Conservation (phyloP, 2,329 filamentous ascomycete species). For the Hymenoscyphus infarciens region DNA sequence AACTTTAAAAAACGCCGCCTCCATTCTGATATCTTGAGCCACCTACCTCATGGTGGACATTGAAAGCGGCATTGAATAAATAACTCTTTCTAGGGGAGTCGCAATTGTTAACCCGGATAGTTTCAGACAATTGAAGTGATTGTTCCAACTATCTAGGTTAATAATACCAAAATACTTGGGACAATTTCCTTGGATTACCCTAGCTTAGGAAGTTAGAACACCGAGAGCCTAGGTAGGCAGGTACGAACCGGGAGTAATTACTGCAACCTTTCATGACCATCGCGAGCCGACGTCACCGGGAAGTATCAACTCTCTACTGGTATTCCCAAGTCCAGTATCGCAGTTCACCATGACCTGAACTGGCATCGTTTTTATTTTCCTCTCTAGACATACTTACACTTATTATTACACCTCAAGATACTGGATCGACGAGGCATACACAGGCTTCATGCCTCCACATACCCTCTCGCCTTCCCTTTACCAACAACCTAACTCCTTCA, state of each 20-base stretch:
- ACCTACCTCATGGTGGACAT: no score
- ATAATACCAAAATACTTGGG: no score
- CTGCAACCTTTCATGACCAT: no score
- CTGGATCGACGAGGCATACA: not conserved
- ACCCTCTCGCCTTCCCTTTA: conserved; percentile 8
- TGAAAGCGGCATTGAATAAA: no score
- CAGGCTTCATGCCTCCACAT: conserved; percentile 11
- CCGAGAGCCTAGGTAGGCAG: no score
- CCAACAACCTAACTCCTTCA: conserved; percentile 9
- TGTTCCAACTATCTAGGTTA: no score
- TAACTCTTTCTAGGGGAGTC: no score
- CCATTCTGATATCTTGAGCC: not conserved
- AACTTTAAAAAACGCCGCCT: not conserved
- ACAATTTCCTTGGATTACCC: no score
- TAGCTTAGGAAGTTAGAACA: no score
- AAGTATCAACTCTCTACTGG: not conserved
- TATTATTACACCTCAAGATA: not conserved
- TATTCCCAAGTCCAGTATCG: not conserved
- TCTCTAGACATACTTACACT: not conserved
- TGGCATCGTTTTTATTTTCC: not conserved
- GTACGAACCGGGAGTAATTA: no score
- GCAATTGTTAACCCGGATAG: no score
- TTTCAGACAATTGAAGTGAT: no score
- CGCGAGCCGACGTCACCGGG: not conserved
- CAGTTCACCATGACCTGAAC: not conserved